Evolutionary conservation across 495 filamentous ascomycete species (phyloP).

Genomic region (Lophiotrema nucula): DNA sequence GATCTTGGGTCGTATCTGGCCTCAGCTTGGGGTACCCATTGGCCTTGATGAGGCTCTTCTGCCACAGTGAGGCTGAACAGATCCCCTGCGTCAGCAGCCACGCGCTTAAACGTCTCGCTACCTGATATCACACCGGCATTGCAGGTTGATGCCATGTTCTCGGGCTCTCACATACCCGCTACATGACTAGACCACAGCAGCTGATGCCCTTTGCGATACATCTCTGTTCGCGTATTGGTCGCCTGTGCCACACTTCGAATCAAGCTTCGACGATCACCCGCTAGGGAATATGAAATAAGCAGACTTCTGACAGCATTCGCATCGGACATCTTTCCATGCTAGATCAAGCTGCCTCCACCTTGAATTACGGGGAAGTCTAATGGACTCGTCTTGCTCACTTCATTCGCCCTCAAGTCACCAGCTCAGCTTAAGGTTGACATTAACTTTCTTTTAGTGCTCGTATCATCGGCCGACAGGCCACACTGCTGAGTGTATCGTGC

Average conservation of each 20-base stretch:
- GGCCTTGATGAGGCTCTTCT: not conserved
- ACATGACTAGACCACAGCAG: not conserved
- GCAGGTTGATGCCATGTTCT: not conserved
- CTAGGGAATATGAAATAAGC: conserved; percentile 14
- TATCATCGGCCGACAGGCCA: too few species aligned
- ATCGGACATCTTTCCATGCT: not conserved
- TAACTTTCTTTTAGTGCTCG: conserved; percentile 14
- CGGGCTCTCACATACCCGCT: not conserved
- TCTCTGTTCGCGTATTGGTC: conserved; percentile 4
- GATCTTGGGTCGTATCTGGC: too few species aligned
- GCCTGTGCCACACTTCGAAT: not conserved
- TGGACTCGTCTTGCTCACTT: not conserved
- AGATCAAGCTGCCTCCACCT: not conserved
- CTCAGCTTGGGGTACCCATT: too few species aligned
- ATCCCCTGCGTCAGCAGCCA: not conserved
- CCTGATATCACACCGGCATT: not conserved
- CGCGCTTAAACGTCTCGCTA: not conserved
- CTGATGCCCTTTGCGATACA: not conserved
- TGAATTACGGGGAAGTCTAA: not conserved
- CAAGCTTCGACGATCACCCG: conserved; percentile 17
- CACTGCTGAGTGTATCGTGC: too few species aligned
- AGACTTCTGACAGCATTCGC: conserved; percentile 5
- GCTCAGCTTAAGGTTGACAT: conserved; percentile 13
- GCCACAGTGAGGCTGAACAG: not conserved
- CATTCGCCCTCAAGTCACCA: not conserved